Percentiles rank a stretch among this genome's conserved stretches.
phyloP scores from a whole-genome alignment of 139 green algal genomes.

The Ettlia oleoabundans region DNA sequence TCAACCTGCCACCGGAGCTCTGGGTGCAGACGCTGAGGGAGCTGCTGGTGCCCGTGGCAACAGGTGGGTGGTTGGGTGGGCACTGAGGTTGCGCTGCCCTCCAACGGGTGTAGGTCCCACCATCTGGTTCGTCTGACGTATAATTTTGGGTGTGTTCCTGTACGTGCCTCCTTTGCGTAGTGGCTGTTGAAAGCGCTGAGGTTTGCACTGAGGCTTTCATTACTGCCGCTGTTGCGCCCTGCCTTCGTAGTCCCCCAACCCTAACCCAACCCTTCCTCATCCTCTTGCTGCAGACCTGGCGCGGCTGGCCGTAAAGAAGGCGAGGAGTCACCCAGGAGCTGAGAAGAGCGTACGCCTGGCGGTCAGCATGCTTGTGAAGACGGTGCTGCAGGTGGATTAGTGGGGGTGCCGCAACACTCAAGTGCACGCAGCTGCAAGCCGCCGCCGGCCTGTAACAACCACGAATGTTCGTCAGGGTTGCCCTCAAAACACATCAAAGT shows the following conservation, averaged over 20 bases:
- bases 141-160: not conserved
- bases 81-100: not conserved
- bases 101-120: not conserved
- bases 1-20: slow-evolving; percentile 60
- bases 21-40: slow-evolving; percentile 61
- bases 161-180: not conserved
- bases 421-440: too few relatives aligned
- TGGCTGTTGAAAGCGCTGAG: too few relatives aligned
- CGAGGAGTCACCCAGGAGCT: slow-evolving; percentile 42
- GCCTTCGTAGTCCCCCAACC: not conserved
- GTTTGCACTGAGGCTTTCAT: too few relatives aligned
- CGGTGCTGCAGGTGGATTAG: slow-evolving; percentile 51
- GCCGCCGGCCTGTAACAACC: too few relatives aligned
- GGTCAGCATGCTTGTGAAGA: slow-evolving; percentile 71
- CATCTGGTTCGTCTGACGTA: not conserved
- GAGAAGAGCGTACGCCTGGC: slow-evolving; percentile 67
- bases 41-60: slow-evolving; percentile 62
- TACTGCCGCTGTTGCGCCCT: too few relatives aligned
- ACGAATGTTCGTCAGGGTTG: too few relatives aligned
- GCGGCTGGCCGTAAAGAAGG: slow-evolving; percentile 12
- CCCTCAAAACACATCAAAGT: too few relatives aligned
- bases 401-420: too few relatives aligned
- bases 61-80: not conserved
- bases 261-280: not conserved
- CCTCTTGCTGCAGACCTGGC: slow-evolving; percentile 47